Base-by-base conservation (phyloP, 192 early-diverging fungal species). In the Pilaira anomala region DNA sequence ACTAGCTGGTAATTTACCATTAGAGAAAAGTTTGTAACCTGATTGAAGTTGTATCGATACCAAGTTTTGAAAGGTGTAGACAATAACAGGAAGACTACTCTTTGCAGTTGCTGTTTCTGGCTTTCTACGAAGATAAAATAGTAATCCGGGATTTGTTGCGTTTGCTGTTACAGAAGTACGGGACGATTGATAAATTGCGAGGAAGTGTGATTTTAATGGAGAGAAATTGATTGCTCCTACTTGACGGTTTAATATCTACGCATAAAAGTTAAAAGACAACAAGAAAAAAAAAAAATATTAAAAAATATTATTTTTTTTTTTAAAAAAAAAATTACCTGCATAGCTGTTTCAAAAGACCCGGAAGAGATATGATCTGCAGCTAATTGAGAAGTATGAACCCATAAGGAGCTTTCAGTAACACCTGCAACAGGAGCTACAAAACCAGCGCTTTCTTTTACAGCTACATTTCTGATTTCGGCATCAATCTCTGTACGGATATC, bases 301-400 rank as follows among this genome's bases (percentile, higher is more conserved):
- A 36, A 9, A 36, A 9, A 36, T 36, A 6, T 36, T 36, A 36
- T 21, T 13, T 7, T 50, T 61, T 0, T 52, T 28, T 48, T n/a
- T n/a, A n/a, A n/a, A n/a, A 36, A 36, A 9, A 36, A 36, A 2
- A 44, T 52, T 76, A 90, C 88, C 83, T 91, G 85, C 92, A 99
- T 97, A 2, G 95, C 97, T 28, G 83, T 87, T 65, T 96, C 95
- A 71, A 96, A 98, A 24, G 90, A 88, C 44, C 97, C 97, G 12
- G 95, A 94, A 0, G 94, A 93, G 67, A 96, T 86, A 68, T 97
- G 95, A 74, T 99, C 95, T 0, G 85, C 91, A 18, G 95, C 91
- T 57, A 93, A 77, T 18, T 77, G 76, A 7, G 95, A 97, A 77
- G 91, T 95, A 60, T 89, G 89, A 44, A 84, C 79, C 93, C 94